Base-by-base conservation (phyloP, 1,284 basidiomycete species). In the Cryptococcus maquisensis region DNA sequence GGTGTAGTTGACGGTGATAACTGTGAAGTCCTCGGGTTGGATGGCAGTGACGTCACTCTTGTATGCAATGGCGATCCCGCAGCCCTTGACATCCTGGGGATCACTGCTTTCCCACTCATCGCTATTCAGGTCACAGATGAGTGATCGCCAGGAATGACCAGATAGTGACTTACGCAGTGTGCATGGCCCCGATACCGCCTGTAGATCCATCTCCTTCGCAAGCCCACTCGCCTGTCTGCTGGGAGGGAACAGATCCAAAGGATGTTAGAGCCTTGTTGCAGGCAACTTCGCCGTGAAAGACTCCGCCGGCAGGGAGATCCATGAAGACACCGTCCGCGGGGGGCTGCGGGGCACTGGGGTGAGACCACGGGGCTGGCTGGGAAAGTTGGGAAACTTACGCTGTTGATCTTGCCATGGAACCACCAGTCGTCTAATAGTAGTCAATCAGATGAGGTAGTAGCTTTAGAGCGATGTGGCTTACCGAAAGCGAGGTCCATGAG, bases 401-500 rank as follows among this genome's bases (percentile, higher is more conserved):
- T 47, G 56, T 69, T 56, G 47, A 70, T 70, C 51, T 69, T 61
- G 10, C 68, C 71, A 55, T 74, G 74, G 74, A 86, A 84, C 86
- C 86, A 88, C 86, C 86, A 87, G 57, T 85, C 66, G 21, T 79
- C 61, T 32, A 32, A 8, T 6, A 8, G 28, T 32, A 10, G 28
- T 32, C 10, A 32, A 32, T 32, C 28, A 32, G 28, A 32, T 8
- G 10, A 10, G 28, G 28, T 32, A 6, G 10, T 32, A 4, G 28
- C 6, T 32, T 32, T 8, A 32, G 6, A 1, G 28, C 28, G 10
- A 32, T 4, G 2, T 8, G 28, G 10, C 28, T 32, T 10, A 32
- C 28, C 28, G 67, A 86, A 86, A 3, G 79, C 64, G 63, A 80
- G 73, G 63, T 81, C 64, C 42, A 74, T 77, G 8, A 87, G 77